phyloP scores from a whole-genome alignment of 805 yeast species.

The Wickerhamiella nectarea region DNA sequence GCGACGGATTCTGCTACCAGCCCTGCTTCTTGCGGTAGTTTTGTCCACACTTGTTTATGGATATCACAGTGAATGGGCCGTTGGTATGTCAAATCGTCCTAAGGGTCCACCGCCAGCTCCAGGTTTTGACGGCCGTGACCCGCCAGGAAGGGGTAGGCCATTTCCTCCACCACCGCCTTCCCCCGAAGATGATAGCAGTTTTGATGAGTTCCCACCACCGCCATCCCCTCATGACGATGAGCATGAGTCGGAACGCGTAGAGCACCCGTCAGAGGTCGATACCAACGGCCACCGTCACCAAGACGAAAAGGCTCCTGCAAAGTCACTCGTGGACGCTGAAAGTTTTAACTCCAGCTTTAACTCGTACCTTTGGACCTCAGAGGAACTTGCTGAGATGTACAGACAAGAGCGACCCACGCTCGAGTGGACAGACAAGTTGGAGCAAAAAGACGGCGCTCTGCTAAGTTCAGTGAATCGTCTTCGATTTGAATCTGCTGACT shows the following conservation, averaged over 20 bases:
- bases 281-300: too few species aligned
- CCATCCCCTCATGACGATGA: too few species aligned
- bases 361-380: background rate
- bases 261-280: too few species aligned
- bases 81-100: too few species aligned
- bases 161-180: background rate
- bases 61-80: constrained; percentile 1
- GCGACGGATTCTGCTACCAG: background rate
- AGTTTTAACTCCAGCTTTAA: background rate
- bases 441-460: background rate
- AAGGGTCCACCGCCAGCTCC: too few species aligned
- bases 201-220: too few species aligned
- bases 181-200: too few species aligned
- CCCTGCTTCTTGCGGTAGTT: constrained; percentile 4
- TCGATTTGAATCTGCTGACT: constrained; percentile 1
- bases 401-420: background rate
- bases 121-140: background rate
- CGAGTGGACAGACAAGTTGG: background rate
- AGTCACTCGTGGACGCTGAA: too few species aligned
- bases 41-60: constrained; percentile 1
- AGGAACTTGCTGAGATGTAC: background rate
- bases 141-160: too few species aligned
- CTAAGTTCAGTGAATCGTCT: background rate
- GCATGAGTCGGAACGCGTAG: too few species aligned
- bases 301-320: too few species aligned